These are phyloP conservation scores for Aspergillus niger DNA, from an alignment of 2,329 filamentous ascomycete genomes.

Conservation along the genomic window DNA sequence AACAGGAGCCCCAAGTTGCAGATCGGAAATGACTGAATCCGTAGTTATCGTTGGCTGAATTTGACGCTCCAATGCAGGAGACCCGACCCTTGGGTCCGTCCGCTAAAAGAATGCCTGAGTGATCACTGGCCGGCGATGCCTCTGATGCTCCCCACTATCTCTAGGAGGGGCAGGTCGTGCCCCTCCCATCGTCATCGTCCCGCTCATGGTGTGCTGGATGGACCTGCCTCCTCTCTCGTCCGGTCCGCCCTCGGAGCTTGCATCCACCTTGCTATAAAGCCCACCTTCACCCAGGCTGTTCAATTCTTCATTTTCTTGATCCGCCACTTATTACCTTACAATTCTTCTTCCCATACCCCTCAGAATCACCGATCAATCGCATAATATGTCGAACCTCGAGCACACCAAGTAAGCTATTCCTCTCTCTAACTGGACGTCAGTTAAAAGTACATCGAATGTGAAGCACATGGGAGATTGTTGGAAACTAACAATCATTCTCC, in stretches of 20 bases:
- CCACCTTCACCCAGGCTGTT: slow-evolving; percentile 3
- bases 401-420: slow-evolving; percentile 31
- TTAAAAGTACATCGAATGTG: too few species aligned
- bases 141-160: slow-evolving; percentile 8
- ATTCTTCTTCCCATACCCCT: not conserved
- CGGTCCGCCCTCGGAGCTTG: slow-evolving; percentile 6
- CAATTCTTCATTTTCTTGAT: not conserved
- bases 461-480: too few species aligned
- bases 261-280: slow-evolving; percentile 18
- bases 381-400: slow-evolving; percentile 32
- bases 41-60: not conserved
- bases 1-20: not conserved
- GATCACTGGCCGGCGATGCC: slow-evolving; percentile 15
- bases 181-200: slow-evolving; percentile 27
- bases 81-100: not conserved
- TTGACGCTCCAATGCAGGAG: not conserved
- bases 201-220: slow-evolving; percentile 20
- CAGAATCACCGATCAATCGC: not conserved
- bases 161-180: slow-evolving; percentile 13
- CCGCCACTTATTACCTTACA: not conserved
- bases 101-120: not conserved
- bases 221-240: slow-evolving; percentile 23
- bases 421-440: not conserved
- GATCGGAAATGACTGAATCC: not conserved
- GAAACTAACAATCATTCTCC: slow-evolving; percentile 1